Evolutionary conservation across 257 asterid species (phyloP).

Genomic region (Coffea eugenioides): DNA sequence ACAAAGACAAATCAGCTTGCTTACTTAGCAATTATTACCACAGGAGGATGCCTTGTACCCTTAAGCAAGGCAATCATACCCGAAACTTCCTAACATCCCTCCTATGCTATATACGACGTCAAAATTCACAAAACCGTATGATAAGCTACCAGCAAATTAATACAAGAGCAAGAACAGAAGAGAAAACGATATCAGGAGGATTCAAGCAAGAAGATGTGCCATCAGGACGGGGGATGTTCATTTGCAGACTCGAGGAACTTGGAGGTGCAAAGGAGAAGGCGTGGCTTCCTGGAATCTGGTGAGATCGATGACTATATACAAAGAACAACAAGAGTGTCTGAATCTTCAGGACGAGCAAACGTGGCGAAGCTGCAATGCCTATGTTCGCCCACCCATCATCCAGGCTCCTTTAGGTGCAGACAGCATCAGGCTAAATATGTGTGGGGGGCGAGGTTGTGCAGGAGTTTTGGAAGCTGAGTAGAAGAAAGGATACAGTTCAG

Average conservation of each 20-base stretch:
- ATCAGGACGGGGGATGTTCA: background rate
- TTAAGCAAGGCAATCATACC: background rate
- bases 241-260: background rate
- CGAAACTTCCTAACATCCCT: background rate
- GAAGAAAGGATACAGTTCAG: background rate
- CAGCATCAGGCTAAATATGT: slow-evolving; percentile 20
- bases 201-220: slow-evolving; percentile 2
- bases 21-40: background rate
- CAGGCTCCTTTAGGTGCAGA: slow-evolving; percentile 33
- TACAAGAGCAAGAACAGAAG: background rate
- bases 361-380: slow-evolving; percentile 13
- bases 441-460: slow-evolving; percentile 12
- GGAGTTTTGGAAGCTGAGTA: background rate
- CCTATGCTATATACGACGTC: background rate
- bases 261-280: slow-evolving; percentile 2
- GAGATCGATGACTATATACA: background rate
- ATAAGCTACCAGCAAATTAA: too few species aligned
- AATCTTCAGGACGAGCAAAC: background rate
- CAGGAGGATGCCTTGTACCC: background rate
- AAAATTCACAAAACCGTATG: background rate
- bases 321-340: background rate
- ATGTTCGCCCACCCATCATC: slow-evolving; percentile 30
- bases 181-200: background rate
- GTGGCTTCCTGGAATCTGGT: background rate
- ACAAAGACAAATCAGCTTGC: slow-evolving; percentile 16